Percentiles rank a stretch among this genome's conserved stretches.
phyloP scores from a whole-genome alignment of 176 grass and related monocot genomes.

The Elymus sibiricus region DNA sequence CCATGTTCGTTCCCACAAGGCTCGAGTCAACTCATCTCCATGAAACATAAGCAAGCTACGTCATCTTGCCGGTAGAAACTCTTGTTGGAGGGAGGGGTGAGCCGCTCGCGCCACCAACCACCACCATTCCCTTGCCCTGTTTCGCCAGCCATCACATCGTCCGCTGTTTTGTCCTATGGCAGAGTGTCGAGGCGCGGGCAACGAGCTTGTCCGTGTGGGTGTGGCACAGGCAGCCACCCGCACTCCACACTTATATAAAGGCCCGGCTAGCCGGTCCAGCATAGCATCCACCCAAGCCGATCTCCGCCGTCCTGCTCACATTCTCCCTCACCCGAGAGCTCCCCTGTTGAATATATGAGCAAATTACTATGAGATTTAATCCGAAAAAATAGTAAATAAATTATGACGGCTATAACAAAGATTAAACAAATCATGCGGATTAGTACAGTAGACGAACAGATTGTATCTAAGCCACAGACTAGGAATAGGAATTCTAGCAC shows the following conservation, averaged over 20 bases:
- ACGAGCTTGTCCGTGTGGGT: constrained; percentile 1
- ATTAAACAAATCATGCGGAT: too few species aligned
- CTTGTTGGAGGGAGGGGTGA: not conserved
- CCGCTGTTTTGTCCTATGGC: constrained; percentile 17
- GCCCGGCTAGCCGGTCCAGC: not conserved
- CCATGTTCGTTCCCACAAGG: not conserved
- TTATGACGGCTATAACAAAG: too few species aligned
- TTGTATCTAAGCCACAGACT: too few species aligned
- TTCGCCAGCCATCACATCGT: constrained; percentile 26
- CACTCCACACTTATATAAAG: constrained; percentile 25
- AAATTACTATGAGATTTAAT: too few species aligned
- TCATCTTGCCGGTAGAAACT: not conserved
- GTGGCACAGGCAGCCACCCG: not conserved
- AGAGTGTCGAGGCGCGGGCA: not conserved
- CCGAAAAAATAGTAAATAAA: too few species aligned
- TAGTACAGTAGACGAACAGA: too few species aligned
- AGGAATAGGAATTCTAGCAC: too few species aligned
- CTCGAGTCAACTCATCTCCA: not conserved
- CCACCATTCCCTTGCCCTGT: constrained; percentile 11
- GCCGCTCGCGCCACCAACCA: not conserved
- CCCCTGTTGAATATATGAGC: too few species aligned
- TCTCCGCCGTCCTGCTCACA: not conserved
- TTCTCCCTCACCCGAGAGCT: not conserved
- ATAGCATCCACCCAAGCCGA: not conserved
- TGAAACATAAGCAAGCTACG: too few species aligned